These are phyloP conservation scores for Mycena kentingensis DNA, from an alignment of 768 basidiomycete species.

Conservation along the genomic window DNA sequence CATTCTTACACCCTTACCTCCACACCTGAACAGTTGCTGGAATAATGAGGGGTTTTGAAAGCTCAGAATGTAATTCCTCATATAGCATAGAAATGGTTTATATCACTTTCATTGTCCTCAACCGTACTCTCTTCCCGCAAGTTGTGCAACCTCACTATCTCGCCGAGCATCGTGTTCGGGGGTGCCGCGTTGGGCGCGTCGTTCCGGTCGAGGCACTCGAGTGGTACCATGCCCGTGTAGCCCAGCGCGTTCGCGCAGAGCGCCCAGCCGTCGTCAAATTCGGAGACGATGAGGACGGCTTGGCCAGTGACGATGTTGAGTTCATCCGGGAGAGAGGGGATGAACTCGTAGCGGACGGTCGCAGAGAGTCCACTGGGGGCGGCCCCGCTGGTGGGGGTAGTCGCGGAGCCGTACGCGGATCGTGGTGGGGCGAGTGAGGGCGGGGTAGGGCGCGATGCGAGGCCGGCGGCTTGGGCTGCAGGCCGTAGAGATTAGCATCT, in stretches of 20 bases:
- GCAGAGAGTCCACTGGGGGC: slow-evolving; percentile 29
- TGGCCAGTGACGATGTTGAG: slow-evolving; percentile 64
- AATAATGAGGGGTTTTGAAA: no score
- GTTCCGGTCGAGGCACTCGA: slow-evolving; percentile 65
- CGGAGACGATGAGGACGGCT: slow-evolving; percentile 51
- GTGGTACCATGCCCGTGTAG: slow-evolving; percentile 77
- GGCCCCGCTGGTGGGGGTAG: slow-evolving; percentile 2
- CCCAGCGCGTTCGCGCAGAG: slow-evolving; percentile 59
- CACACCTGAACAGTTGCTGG: no score
- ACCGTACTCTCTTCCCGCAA: no score
- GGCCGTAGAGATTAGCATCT: no score
- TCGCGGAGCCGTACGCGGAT: slow-evolving; percentile 6
- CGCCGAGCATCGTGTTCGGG: no score
- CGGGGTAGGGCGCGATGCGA: not conserved
- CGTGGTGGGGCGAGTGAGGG: slow-evolving; percentile 13
- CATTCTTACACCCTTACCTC: no score
- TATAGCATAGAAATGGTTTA: no score
- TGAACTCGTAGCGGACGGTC: slow-evolving; percentile 59
- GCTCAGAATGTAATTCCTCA: no score
- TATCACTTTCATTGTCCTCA: no score
- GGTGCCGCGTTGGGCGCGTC: no score
- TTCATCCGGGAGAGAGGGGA: slow-evolving; percentile 72
- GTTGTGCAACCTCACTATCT: no score
- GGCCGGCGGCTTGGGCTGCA: slow-evolving; percentile 11
- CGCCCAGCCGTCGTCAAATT: slow-evolving; percentile 80